Percentiles rank a stretch among this genome's conserved stretches.
Conservation (phyloP, 176 grass and related monocot species). For the Stipa capillata region DNA sequence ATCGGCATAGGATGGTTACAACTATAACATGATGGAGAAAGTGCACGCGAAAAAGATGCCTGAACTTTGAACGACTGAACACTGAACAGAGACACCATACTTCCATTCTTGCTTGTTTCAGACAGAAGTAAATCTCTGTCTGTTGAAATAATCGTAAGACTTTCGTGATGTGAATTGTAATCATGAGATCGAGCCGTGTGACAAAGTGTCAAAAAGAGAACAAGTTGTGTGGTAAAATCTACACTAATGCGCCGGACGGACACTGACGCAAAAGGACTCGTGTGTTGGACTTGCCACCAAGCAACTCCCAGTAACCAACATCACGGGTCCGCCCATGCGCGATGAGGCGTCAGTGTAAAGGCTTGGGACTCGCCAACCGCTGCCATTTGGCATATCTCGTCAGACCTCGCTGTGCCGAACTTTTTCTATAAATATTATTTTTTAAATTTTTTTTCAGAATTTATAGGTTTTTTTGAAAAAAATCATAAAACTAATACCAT, state of each 20-base stretch:
- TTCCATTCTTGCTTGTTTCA: neutral
- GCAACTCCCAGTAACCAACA: constrained; percentile 6
- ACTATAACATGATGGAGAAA: neutral
- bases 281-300: constrained; percentile 21
- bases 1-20: neutral
- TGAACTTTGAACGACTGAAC: no score
- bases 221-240: neutral
- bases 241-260: neutral
- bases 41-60: neutral
- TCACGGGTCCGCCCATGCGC: neutral
- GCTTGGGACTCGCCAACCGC: neutral
- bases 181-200: neutral
- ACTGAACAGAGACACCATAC: neutral
- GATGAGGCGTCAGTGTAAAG: constrained; percentile 33
- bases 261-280: neutral
- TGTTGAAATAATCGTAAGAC: neutral
- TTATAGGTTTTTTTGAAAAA: no score
- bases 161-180: neutral
- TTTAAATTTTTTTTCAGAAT: no score
- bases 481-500: no score
- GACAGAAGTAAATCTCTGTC: neutral
- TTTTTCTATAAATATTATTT: no score
- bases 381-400: constrained; percentile 11
- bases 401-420: neutral
- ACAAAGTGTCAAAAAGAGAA: neutral